phyloP scores from a whole-genome alignment of 306 rosid genomes.

The Pyrus pyrifolia region DNA sequence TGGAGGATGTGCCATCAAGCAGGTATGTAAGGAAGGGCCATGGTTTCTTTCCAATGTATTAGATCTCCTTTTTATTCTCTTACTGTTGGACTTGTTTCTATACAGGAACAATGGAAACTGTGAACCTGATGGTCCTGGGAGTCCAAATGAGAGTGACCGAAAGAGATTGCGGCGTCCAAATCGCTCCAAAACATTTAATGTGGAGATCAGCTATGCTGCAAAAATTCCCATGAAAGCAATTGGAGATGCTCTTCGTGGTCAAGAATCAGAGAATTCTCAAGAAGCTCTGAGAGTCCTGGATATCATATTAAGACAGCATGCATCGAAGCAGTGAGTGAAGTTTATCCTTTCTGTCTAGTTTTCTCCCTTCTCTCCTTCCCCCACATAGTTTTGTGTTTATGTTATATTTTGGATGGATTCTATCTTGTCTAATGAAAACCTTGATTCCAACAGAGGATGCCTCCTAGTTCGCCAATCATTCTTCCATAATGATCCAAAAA shows the following conservation, averaged over 20 bases:
- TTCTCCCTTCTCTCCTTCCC: not conserved
- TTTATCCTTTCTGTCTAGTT: not conserved
- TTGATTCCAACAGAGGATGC: constrained; percentile 65
- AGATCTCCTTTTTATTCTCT: not conserved
- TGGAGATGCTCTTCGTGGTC: constrained; percentile 69
- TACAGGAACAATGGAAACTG: constrained; percentile 58
- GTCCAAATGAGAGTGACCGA: constrained; percentile 55
- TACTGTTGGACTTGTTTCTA: not conserved
- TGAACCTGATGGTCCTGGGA: constrained; percentile 48
- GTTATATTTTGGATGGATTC: not conserved
- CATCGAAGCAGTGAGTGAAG: constrained; percentile 75
- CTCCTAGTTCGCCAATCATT: constrained; percentile 84
- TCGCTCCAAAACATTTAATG: constrained; percentile 56
- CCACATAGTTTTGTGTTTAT: not conserved
- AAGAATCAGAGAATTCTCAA: constrained; percentile 73
- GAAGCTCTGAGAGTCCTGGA: constrained; percentile 89
- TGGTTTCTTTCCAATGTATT: not conserved
- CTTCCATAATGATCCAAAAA: constrained; percentile 62
- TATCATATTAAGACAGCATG: constrained; percentile 79
- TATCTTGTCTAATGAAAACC: not conserved
- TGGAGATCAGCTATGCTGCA: constrained; percentile 76
- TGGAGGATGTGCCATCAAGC: constrained; percentile 58
- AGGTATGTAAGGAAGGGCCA: constrained; percentile 31
- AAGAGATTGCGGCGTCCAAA: constrained; percentile 66
- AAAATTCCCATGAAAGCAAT: constrained; percentile 82